Evolutionary conservation across 331 rosid genomes (phyloP).

Genomic region (Telfairia occidentalis): DNA sequence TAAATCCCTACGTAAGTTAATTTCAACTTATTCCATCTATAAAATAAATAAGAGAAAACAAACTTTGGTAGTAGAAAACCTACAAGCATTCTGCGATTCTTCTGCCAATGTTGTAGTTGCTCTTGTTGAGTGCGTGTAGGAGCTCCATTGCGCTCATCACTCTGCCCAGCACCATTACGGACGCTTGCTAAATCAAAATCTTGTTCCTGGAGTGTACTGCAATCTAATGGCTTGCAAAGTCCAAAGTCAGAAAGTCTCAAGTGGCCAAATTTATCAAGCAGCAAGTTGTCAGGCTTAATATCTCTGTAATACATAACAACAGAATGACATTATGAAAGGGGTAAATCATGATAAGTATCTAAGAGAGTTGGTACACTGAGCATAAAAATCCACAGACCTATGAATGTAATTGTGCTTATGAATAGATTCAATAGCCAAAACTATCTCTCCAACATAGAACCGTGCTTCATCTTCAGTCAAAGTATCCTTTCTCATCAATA

Average conservation of each 20-base stretch:
- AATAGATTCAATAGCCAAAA: constrained; percentile 88
- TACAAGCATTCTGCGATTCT: constrained; percentile 91
- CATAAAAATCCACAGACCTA: constrained; percentile 41
- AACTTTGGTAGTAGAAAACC: constrained; percentile 19
- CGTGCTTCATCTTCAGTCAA: constrained; percentile 89
- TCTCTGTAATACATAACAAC: constrained; percentile 47
- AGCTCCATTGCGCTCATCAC: constrained; percentile 38
- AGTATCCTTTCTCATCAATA: constrained; percentile 91
- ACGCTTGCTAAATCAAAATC: constrained; percentile 55
- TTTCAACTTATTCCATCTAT: neutral
- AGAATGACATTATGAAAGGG: constrained; percentile 11
- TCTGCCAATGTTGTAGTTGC: constrained; percentile 90
- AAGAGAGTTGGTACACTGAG: neutral
- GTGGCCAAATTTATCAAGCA: constrained; percentile 91
- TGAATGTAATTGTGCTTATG: constrained; percentile 91
- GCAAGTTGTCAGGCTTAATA: constrained; percentile 91
- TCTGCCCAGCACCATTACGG: constrained; percentile 47
- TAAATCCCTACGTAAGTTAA: neutral
- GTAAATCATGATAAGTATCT: constrained; percentile 8
- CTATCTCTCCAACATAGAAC: constrained; percentile 82
- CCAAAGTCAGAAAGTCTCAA: constrained; percentile 93
- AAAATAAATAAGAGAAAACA: constrained; percentile 12
- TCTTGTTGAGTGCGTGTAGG: constrained; percentile 93
- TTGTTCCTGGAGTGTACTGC: constrained; percentile 63
- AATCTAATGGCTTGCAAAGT: constrained; percentile 93